These are phyloP conservation scores for Suhomyces maxii DNA, from an alignment of 1,139 yeast species.

Conservation along the genomic window DNA sequence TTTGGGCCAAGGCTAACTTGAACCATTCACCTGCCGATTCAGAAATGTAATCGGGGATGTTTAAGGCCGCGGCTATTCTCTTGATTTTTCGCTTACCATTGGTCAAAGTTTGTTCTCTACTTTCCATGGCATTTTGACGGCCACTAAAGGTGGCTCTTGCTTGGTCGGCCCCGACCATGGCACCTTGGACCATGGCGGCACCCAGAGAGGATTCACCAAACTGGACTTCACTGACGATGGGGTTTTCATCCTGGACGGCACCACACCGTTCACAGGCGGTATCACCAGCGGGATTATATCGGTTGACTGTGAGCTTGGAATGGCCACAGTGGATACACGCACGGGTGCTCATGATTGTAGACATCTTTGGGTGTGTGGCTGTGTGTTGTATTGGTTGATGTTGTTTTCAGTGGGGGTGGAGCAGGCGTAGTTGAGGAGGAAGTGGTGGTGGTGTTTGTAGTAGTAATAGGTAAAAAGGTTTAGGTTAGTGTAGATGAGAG, in stretches of 20 bases:
- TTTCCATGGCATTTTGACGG: slow-evolving; percentile 70
- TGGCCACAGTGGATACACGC: slow-evolving; percentile 37
- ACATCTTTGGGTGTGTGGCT: background rate
- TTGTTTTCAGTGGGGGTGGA: background rate
- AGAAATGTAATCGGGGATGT: slow-evolving; percentile 79
- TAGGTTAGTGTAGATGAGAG: no score
- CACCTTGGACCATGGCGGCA: slow-evolving; percentile 94
- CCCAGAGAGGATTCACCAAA: slow-evolving; percentile 92
- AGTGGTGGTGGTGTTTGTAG: background rate
- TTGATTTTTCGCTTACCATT: slow-evolving; percentile 78
- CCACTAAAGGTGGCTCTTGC: slow-evolving; percentile 69
- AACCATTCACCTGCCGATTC: slow-evolving; percentile 91
- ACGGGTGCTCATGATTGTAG: slow-evolving; percentile 15
- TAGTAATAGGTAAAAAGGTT: no score
- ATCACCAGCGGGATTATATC: slow-evolving; percentile 66
- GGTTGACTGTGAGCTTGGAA: slow-evolving; percentile 32
- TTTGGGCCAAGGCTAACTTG: slow-evolving; percentile 76
- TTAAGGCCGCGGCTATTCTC: slow-evolving; percentile 75
- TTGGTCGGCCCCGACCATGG: slow-evolving; percentile 89
- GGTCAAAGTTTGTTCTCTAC: slow-evolving; percentile 82
- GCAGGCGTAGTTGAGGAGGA: background rate
- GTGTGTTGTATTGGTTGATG: background rate
- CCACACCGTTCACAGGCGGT: slow-evolving; percentile 83
- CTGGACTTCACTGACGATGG: slow-evolving; percentile 92
- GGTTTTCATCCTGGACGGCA: slow-evolving; percentile 83